phyloP scores from a whole-genome alignment of 352 stramenopile species.

The Pythium utonaiense region DNA sequence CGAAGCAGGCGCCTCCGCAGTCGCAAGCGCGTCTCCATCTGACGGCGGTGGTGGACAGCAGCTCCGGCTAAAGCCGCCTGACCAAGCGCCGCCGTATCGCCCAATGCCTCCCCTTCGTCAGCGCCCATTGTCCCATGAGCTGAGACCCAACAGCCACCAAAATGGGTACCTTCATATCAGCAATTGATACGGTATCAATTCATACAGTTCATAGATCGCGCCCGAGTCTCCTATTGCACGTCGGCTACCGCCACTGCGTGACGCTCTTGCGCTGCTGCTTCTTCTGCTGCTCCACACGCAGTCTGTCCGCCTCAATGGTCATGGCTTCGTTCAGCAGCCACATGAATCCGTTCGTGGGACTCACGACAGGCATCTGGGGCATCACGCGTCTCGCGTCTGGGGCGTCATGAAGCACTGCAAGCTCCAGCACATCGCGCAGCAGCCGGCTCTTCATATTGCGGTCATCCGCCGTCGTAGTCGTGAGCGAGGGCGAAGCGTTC shows the following conservation, averaged over 20 bases:
- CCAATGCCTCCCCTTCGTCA: background rate
- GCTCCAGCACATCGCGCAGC: constrained; percentile 66
- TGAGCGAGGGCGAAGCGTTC: constrained; percentile 72
- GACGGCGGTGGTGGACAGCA: background rate
- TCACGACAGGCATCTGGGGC: constrained; percentile 44
- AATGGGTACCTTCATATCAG: background rate
- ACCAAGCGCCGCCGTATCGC: background rate
- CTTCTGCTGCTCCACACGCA: constrained; percentile 35
- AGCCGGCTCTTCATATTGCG: constrained; percentile 79
- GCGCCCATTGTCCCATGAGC: background rate
- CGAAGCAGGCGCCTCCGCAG: constrained; percentile 38
- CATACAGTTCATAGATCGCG: too few species aligned
- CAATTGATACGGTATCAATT: constrained; percentile 3
- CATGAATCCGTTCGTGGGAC: constrained; percentile 56
- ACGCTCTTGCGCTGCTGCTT: constrained; percentile 44
- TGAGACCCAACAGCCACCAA: background rate
- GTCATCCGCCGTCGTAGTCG: constrained; percentile 65
- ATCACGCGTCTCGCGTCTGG: constrained; percentile 18
- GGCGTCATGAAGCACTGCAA: constrained; percentile 48
- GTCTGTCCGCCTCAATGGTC: constrained; percentile 47
- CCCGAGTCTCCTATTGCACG: too few species aligned
- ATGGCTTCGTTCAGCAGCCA: constrained; percentile 71
- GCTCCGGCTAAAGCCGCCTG: background rate
- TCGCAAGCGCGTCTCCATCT: constrained; percentile 41
- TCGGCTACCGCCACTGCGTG: constrained; percentile 36